phyloP scores from a whole-genome alignment of 176 grass and related monocot species.

The Bothriochloa decipiens region DNA sequence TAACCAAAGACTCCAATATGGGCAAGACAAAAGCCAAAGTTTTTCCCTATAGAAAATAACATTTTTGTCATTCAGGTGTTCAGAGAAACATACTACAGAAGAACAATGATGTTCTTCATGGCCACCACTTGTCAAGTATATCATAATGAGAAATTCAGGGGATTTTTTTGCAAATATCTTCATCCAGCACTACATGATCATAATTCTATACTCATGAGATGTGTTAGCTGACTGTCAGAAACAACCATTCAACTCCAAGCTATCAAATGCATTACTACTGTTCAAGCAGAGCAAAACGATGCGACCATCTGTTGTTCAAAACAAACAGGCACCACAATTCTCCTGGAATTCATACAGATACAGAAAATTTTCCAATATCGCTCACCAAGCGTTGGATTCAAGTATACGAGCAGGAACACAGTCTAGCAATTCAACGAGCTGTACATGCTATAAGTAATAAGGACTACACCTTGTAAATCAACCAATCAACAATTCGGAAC shows the following conservation, averaged over 20 bases:
- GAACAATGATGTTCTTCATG: background rate
- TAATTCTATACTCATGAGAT: background rate
- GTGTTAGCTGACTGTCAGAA: background rate
- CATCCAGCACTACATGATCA: background rate
- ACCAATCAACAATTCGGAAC: background rate
- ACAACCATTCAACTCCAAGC: background rate
- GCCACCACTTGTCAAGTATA: background rate
- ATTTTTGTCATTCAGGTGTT: background rate
- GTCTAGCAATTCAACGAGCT: background rate
- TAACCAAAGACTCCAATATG: conserved; percentile 89
- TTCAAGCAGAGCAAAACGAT: background rate
- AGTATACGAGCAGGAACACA: background rate
- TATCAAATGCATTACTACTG: background rate
- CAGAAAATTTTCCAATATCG: background rate
- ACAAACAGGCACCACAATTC: background rate
- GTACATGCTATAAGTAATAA: background rate
- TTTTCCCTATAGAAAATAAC: conserved; percentile 67
- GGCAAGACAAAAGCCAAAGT: conserved; percentile 96
- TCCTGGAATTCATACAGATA: background rate
- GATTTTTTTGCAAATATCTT: background rate
- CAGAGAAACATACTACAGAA: background rate
- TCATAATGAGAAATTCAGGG: background rate
- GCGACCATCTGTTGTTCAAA: background rate
- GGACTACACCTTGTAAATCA: background rate
- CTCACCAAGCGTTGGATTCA: background rate